Evolutionary conservation across 2,329 filamentous ascomycete species (phyloP), one percentile per base, ranked within the genome.

Genomic region (Akanthomyces lecanii): DNA sequence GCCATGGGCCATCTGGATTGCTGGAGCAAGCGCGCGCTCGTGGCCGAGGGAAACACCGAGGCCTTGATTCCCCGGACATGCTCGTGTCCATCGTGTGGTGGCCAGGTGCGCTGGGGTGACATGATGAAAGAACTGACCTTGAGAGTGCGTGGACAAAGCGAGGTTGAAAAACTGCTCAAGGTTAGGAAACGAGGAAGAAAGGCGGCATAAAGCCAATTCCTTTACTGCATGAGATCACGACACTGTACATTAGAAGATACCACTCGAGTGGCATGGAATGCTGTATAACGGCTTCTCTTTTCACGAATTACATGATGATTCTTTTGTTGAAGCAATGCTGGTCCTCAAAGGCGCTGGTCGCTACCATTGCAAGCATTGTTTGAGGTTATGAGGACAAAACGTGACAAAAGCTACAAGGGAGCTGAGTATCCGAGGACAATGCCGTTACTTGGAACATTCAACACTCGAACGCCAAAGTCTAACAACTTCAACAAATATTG

Each of bases 101-200:
- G 79, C 0, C 74, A 79, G 5, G 76, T 92, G 2, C 73, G 80
- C 57, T 98, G 94, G 94, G 79, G 81, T 0, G 84, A 89, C 54
- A 85, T 97, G 76, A 89, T 96, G 78, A 93, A 87, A 71, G 93
- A 96, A 72, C 75, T 96, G 68, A 95, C 84, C 57, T 76, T 97
- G 55, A 83, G 94, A 38, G 79, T 85, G 42, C 83, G 91, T 28
- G 92, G 89, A 0, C 75, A 82, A 61, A 89, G 89, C 63, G 89
- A 92, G 67, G 77, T 93, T 1, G 83, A 87, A 47, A 86, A 86
- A 67, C 69, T 97, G 30, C 80, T 92, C 68, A 90, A 85, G 72
- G 78, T 76, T 68, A 78, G 74, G 63, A 71, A 74, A 44, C 63
- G 66, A 45, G 67, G 5, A 75, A 74, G 66, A 72, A 69, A 50